Percentiles rank a stretch among this genome's conserved stretches.
Conservation (phyloP, 345 rosid genomes). For the Populus deltoides region DNA sequence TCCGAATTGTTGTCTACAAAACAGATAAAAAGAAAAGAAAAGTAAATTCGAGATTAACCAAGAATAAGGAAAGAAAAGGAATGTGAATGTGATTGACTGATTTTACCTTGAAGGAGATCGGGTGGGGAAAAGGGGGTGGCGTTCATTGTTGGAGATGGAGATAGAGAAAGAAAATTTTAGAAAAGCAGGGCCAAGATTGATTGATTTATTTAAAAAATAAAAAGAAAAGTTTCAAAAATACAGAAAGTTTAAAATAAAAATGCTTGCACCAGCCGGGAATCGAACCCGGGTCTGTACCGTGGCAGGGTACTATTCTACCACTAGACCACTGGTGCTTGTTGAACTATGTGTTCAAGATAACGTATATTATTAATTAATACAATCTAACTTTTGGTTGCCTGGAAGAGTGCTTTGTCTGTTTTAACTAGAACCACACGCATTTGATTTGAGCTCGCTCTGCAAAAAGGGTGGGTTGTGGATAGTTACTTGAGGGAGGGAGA, state of each 20-base stretch:
- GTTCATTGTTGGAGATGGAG: constrained; percentile 2
- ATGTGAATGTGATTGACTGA: background rate
- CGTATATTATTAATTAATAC: accelerated
- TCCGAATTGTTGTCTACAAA: constrained; percentile 48
- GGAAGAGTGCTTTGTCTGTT: background rate
- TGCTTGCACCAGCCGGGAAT: constrained; percentile 7
- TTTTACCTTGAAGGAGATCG: background rate
- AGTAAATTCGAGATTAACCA: background rate
- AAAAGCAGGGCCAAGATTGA: background rate
- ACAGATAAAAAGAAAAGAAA: background rate
- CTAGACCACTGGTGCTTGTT: constrained; percentile 45
- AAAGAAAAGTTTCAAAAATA: background rate
- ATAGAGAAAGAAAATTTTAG: background rate
- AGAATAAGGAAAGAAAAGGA: background rate
- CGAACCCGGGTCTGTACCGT: constrained; percentile 30
- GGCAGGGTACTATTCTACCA: constrained; percentile 46
- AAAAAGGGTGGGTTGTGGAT: background rate
- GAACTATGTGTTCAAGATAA: accelerated
- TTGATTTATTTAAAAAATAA: background rate
- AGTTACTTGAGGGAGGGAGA: background rate
- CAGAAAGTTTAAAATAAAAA: background rate
- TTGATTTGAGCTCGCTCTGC: background rate
- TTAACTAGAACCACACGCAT: background rate
- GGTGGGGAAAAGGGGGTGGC: background rate
- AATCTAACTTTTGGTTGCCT: background rate